phyloP scores from a whole-genome alignment of 2,329 filamentous ascomycete genomes.

The Davidsoniella australis region DNA sequence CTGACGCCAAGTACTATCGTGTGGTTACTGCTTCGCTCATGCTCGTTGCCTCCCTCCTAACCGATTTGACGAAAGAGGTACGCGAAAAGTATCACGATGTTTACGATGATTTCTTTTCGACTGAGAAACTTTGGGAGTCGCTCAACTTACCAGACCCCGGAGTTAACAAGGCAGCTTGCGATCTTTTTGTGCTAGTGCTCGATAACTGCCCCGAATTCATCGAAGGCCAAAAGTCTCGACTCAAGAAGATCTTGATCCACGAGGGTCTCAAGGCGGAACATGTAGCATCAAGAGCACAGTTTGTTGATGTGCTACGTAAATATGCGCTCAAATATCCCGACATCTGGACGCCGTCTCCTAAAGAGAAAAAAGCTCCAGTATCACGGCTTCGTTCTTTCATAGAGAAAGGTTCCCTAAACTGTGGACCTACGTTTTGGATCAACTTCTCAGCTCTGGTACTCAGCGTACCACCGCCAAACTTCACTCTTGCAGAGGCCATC shows the following conservation, averaged over 20 bases:
- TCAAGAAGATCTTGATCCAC: conserved; percentile 45
- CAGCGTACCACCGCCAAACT: conserved; percentile 33
- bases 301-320: conserved; percentile 46
- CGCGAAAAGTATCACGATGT: conserved; percentile 37
- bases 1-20: conserved; percentile 67
- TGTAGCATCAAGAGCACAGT: conserved; percentile 45
- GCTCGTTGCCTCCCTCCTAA: conserved; percentile 35
- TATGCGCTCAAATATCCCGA: conserved; percentile 49
- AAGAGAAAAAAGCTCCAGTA: conserved; percentile 35
- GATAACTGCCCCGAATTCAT: conserved; percentile 29
- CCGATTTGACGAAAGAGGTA: conserved; percentile 32
- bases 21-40: conserved; percentile 44
- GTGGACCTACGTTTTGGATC: conserved; percentile 55
- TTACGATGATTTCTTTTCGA: conserved; percentile 50
- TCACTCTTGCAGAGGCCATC: conserved; percentile 32
- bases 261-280: conserved; percentile 61
- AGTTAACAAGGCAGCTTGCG: conserved; percentile 34
- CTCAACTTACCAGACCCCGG: conserved; percentile 43
- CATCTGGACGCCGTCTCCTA: conserved; percentile 40
- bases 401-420: conserved; percentile 70
- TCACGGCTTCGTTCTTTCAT: conserved; percentile 53
- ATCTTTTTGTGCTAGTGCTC: conserved; percentile 33
- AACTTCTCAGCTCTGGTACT: conserved; percentile 46
- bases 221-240: conserved; percentile 30
- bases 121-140: conserved; percentile 49